phyloP scores from a whole-genome alignment of 345 rosid genomes.

The Ceriops zippeliana region DNA sequence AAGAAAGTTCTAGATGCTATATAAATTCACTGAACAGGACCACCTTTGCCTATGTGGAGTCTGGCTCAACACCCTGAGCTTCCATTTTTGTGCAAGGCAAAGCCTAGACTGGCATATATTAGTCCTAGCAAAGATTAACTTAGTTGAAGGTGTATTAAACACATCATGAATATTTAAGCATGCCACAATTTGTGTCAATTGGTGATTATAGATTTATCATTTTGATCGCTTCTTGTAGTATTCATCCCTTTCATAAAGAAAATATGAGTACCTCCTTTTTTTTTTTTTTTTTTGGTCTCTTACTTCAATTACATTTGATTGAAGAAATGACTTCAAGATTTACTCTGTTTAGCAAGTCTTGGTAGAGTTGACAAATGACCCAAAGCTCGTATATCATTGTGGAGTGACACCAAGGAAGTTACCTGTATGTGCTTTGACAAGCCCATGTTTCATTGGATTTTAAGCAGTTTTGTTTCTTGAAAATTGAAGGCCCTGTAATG shows the following conservation, averaged over 20 bases:
- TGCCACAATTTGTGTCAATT: background rate
- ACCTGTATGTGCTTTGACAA: slow-evolving; percentile 56
- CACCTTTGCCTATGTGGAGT: too few species aligned
- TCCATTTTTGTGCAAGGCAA: too few species aligned
- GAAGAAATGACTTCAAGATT: slow-evolving; percentile 15
- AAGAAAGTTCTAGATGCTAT: too few species aligned
- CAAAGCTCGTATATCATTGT: slow-evolving; percentile 89
- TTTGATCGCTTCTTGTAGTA: background rate
- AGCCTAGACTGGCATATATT: too few species aligned
- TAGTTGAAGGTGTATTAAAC: background rate
- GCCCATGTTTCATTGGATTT: slow-evolving; percentile 7
- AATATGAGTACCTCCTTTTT: background rate
- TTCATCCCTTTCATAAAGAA: background rate
- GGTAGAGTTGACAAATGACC: slow-evolving; percentile 69
- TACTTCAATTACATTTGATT: background rate
- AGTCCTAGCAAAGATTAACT: too few species aligned
- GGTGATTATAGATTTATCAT: background rate
- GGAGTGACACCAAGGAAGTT: slow-evolving; percentile 88
- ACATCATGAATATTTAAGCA: background rate
- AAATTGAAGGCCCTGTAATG: slow-evolving; percentile 14
- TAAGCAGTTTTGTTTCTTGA: slow-evolving; percentile 11
- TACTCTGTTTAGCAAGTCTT: slow-evolving; percentile 58
- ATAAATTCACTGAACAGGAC: too few species aligned
- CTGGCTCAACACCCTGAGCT: too few species aligned
- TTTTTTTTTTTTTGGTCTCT: slow-evolving; percentile 9